Evolutionary conservation across 116 monocot species (phyloP), one percentile per base, ranked within the genome.

Genomic region (Trichopus zeylanicus): DNA sequence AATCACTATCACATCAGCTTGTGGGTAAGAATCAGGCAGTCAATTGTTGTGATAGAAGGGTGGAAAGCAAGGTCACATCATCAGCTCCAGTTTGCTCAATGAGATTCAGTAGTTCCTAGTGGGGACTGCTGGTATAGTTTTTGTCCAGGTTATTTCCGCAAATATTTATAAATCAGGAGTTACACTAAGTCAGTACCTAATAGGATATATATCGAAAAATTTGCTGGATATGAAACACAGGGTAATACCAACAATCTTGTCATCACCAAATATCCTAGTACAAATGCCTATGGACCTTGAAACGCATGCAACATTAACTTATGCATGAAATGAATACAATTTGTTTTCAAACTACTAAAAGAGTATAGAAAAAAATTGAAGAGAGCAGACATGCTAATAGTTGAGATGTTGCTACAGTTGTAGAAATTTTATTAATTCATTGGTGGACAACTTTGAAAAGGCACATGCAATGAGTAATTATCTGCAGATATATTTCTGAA

Each of bases 1-100:
- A 66, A 84, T 47, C 48, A 56, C 77, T 39, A 73, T 55, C 21
- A 78, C 63, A 63, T 81, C 72, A 57, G 60, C 53, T 67, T 54
- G 38, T 22, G 67, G 65, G 61, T 42, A 27, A 23, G 29, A 35
- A 37, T 57, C 57, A 24, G 74, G 72, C 19, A 42, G 31, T 56
- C 81, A 62, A 52, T 64, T 75, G 57, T 63, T 55, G 34, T 27
- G 59, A 32, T 71, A 75, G 51, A 62, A 65, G 18, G 65, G 66
- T 30, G 89, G 89, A 68, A 81, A 89, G 4, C 53, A 29, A 51
- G 89, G 89, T 20, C 89, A 81, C 65, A 89, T 7, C 84, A 84
- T 81, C 47, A 80, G 70, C 59, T 75, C 69, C 26, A 19, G 33
- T 57, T 67, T 64, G 30, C 42, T 51, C 29, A 61, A 30, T n/a